Base-by-base conservation (phyloP, 2,329 filamentous ascomycete species). In the Ascochyta koolunga region DNA sequence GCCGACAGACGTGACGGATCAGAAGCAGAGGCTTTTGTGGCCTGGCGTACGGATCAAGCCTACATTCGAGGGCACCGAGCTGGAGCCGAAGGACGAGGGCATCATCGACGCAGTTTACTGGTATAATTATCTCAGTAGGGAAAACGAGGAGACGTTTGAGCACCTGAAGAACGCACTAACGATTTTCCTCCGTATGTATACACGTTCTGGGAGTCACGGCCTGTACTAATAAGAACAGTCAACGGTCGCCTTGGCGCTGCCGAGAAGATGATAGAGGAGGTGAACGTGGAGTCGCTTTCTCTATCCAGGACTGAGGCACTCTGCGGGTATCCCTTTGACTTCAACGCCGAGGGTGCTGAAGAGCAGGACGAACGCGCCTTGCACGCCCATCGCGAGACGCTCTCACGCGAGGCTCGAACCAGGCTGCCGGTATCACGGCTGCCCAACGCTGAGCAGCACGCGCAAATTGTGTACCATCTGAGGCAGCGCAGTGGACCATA, bases 21-120 rank as follows among this genome's bases (percentile, higher is more conserved):
- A 75, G 27, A 58, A 66, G n/a, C 70, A 75, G 31, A 70, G 74
- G 29, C 72, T 77, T 9, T 64, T 78, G 24, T 80, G 79, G 59
- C 78, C 79, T 27, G 85, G 89, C 24, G 83, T 86, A 29, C 80
- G 83, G n/a, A 83, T 96, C 50, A 86, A 83, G 68, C 78, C 83
- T 5, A 86, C 89, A 55, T 90, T 96, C 67, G 85, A 93, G 46
- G 59, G 67, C 2, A 46, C 54, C 13, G 46, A 57, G 47, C 86
- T 87, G 4, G 84, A 86, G 2, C 80, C 86, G 7, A 75, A 81
- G 37, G 84, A 89, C 54, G 88, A 93, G 58, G 85, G 88, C 29
- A 81, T 96, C 45, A 91, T 97, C 39, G 84, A 89, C 51, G 87
- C 89, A 32, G 77, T 97, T 54, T 90, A 96, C 68, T 98, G 93